These are phyloP conservation scores for Novakomyces olei DNA, from an alignment of 805 yeast genomes.

Conservation along the genomic window DNA sequence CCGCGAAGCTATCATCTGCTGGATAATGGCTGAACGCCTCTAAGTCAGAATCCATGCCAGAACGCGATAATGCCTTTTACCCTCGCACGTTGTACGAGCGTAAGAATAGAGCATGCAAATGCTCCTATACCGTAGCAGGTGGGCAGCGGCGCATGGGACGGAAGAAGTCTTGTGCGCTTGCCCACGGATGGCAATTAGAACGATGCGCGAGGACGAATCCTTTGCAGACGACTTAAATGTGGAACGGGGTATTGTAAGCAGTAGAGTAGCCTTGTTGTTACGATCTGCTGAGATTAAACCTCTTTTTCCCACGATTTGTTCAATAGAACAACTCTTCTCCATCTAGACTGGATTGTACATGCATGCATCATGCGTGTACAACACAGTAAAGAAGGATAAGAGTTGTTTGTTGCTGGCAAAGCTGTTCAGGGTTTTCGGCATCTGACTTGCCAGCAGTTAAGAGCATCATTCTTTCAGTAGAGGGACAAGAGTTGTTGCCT, in stretches of 20 bases:
- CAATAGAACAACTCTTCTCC: not conserved
- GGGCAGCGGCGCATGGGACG: constrained; percentile 18
- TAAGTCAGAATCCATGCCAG: constrained; percentile 34
- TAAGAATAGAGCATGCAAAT: constrained; percentile 15
- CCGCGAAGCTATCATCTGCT: constrained; percentile 29
- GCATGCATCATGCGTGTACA: too few relatives aligned
- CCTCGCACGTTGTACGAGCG: constrained; percentile 22
- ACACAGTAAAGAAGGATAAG: too few relatives aligned
- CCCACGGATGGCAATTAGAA: constrained; percentile 23
- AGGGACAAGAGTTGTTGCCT: too few relatives aligned
- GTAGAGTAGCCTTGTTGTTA: constrained; percentile 34
- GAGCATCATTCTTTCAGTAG: too few relatives aligned
- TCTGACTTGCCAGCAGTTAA: too few relatives aligned
- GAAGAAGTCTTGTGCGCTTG: constrained; percentile 21
- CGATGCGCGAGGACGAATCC: constrained; percentile 27
- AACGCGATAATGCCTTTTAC: constrained; percentile 23
- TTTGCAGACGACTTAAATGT: constrained; percentile 26
- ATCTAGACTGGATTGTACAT: too few relatives aligned
- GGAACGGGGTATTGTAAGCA: constrained; percentile 28
- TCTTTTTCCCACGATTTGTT: constrained; percentile 1
- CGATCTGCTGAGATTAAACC: constrained; percentile 30
- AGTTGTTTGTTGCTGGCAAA: too few relatives aligned
- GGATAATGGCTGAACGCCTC: constrained; percentile 30
- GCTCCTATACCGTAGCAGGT: constrained; percentile 24
- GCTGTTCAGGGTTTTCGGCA: too few relatives aligned